Evolutionary conservation across 192 early-diverging fungal genomes (phyloP).

Genomic region (Oehlia diaphana): DNA sequence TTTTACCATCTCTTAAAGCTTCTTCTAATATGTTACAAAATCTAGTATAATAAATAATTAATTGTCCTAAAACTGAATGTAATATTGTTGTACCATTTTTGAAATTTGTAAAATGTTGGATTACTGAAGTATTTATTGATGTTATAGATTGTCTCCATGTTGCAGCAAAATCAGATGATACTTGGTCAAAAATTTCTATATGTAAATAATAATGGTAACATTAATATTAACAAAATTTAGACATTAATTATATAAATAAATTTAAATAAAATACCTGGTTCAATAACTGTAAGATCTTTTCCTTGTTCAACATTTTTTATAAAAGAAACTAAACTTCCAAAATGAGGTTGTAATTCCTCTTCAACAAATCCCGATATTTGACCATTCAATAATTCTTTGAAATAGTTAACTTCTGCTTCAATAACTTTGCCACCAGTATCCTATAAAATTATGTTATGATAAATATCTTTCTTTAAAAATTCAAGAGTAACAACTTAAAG

Average conservation of each 20-base stretch:
- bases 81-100: slow-evolving; percentile 91
- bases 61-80: slow-evolving; percentile 84
- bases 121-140: slow-evolving; percentile 80
- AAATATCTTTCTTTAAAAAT: not conserved
- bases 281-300: slow-evolving; percentile 55
- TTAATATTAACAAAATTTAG: not conserved
- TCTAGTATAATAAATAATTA: slow-evolving; percentile 90
- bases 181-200: slow-evolving; percentile 60
- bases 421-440: slow-evolving; percentile 50
- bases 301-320: slow-evolving; percentile 70
- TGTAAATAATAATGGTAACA: not conserved
- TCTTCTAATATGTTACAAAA: slow-evolving; percentile 84
- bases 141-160: slow-evolving; percentile 78
- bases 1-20: slow-evolving; percentile 51
- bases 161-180: slow-evolving; percentile 74
- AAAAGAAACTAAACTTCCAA: slow-evolving; percentile 81
- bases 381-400: slow-evolving; percentile 57
- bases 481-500: too few relatives aligned
- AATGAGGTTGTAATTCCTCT: slow-evolving; percentile 77
- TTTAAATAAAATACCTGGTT: slow-evolving; percentile 36
- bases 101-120: slow-evolving; percentile 94
- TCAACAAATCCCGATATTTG: slow-evolving; percentile 85
- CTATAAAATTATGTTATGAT: slow-evolving; percentile 27
- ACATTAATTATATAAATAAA: not conserved
- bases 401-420: slow-evolving; percentile 56